Base-by-base conservation (phyloP, 1,284 basidiomycete genomes). In the Stygiomarasmius scandens region DNA sequence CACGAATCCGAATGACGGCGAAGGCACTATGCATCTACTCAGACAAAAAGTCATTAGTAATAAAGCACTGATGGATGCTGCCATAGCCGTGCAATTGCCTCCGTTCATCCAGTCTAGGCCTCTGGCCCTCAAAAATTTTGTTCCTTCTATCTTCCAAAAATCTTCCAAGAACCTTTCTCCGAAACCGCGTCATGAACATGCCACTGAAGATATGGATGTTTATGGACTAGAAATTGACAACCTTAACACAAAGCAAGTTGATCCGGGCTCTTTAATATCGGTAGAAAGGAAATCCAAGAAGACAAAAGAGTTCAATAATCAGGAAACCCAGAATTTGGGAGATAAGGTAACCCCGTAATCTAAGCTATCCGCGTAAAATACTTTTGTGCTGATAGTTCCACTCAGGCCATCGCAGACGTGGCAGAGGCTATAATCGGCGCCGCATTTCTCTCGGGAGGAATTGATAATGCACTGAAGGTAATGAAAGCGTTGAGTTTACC, bases 361-460 rank as follows among this genome's bases (percentile, higher is more conserved):
- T 32, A 12, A 32, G 29, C 12, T 32, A 5, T 32, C 12, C 29
- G 12, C 12, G 29, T 32, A n/a, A n/a, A n/a, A n/a, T n/a, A n/a
- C 23, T 56, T 25, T 36, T 23, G 54, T 23, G 19, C 32, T 54
- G n/a, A 34, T 29, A 23, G 34, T 32, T 5, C 23, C 16, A 29
- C 25, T 14, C 62, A 92, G 90, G 83, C 83, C n/a, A 77, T 92
- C 34, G 90, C 91, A 50, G 92, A 93, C 70, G 89, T 92, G 46
- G 82, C 84, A 14, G 92, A 94, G 70, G 89, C 90, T 2, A 84
- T 93, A 55, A 83, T 93, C 43, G 92, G 88, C 20, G 91, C 92
- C 3, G 90, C 87, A 3, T 92, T 86, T 67, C 74, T 90, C 41
- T 83, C 84, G 23, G 86, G 85, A 6, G 92, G 89, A 47, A 76